A percentile compares a stretch with the other conserved stretches of the same genome.
Conservation (phyloP, 2,329 filamentous ascomycete species). For the Aspergillus neotritici region DNA sequence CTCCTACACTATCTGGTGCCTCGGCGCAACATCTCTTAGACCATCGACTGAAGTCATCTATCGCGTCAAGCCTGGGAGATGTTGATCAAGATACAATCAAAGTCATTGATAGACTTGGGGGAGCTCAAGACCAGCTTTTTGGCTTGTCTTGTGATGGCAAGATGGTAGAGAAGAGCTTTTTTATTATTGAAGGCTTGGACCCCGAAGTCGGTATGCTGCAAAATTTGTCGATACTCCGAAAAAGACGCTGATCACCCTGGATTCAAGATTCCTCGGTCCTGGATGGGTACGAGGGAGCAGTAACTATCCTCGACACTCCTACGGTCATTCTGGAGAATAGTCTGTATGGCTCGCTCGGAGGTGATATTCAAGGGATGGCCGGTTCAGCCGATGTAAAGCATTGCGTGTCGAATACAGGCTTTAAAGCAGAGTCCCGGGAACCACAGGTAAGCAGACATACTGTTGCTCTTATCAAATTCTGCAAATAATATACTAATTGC, state of each 20-base stretch:
- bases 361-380: too few species aligned
- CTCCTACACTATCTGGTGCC: slow-evolving; percentile 20
- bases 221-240: slow-evolving; percentile 33
- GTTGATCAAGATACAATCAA: slow-evolving; percentile 48
- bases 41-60: slow-evolving; percentile 46
- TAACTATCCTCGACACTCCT: slow-evolving; percentile 2
- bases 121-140: slow-evolving; percentile 49
- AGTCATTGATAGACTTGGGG: slow-evolving; percentile 58
- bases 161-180: slow-evolving; percentile 24
- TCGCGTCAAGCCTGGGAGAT: slow-evolving; percentile 39
- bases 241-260: slow-evolving; percentile 23
- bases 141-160: slow-evolving; percentile 21
- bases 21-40: slow-evolving; percentile 36
- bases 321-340: slow-evolving; percentile 3
- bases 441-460: slow-evolving; percentile 1
- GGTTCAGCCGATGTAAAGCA: slow-evolving; percentile 1
- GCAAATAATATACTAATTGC: neutral
- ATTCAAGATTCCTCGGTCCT: slow-evolving; percentile 8
- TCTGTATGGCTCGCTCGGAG: neutral
- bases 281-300: slow-evolving; percentile 5
- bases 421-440: neutral
- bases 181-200: slow-evolving; percentile 53
- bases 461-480: too few species aligned
- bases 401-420: slow-evolving; percentile 4
- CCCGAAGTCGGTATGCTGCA: slow-evolving; percentile 51